These are phyloP conservation scores for Microthyrium microscopicum DNA, from an alignment of 2,329 filamentous ascomycete genomes.

Conservation along the genomic window DNA sequence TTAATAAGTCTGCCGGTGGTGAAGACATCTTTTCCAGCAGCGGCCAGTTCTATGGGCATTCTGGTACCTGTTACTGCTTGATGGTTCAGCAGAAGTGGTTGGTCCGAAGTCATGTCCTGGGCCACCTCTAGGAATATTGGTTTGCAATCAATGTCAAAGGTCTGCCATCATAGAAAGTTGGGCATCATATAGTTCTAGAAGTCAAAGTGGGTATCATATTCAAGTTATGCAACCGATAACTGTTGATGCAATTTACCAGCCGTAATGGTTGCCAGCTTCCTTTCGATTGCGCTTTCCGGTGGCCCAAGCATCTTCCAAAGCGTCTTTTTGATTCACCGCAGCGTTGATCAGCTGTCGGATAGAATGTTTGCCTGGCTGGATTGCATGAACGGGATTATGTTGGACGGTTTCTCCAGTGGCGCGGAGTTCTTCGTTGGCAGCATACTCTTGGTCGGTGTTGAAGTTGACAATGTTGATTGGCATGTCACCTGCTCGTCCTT, in stretches of 20 bases:
- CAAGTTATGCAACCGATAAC: too few species aligned
- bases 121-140: too few species aligned
- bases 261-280: constrained; percentile 70
- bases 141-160: too few species aligned
- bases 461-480: constrained; percentile 60
- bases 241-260: constrained; percentile 41
- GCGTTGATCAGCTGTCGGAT: constrained; percentile 75
- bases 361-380: constrained; percentile 79
- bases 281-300: constrained; percentile 61
- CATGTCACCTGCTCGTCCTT: constrained; percentile 23
- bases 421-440: constrained; percentile 62
- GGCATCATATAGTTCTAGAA: too few species aligned
- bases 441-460: constrained; percentile 78
- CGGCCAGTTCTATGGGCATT: too few species aligned
- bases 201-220: too few species aligned
- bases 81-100: too few species aligned
- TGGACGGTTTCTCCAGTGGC: constrained; percentile 50
- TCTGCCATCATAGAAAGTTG: too few species aligned
- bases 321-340: constrained; percentile 67
- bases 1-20: too few species aligned
- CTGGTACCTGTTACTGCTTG: too few species aligned
- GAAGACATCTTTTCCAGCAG: too few species aligned
- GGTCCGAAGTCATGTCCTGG: too few species aligned
- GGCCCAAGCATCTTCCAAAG: constrained; percentile 83
- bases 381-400: constrained; percentile 67